These are phyloP conservation scores for Tricharina praecox DNA, from an alignment of 495 filamentous ascomycete genomes.

Conservation along the genomic window DNA sequence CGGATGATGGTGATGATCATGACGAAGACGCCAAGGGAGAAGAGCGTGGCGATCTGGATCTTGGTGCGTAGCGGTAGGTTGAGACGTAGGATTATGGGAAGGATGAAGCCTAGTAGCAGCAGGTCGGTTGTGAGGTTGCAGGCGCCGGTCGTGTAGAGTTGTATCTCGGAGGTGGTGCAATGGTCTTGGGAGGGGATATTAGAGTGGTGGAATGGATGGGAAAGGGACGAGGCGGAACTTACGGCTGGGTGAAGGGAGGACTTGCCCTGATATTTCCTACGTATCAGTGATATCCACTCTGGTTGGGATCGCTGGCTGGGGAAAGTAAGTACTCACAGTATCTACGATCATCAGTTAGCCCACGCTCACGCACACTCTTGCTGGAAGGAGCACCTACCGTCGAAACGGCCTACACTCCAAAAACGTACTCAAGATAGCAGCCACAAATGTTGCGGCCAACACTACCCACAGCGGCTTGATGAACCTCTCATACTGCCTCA, in stretches of 20 bases:
- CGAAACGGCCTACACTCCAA: background rate
- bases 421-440: background rate
- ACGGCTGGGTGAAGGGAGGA: background rate
- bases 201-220: background rate
- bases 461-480: conserved; percentile 17
- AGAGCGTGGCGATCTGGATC: background rate
- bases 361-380: background rate
- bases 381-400: background rate
- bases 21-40: background rate
- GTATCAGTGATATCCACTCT: background rate
- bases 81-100: background rate
- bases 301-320: background rate
- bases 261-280: background rate
- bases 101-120: background rate
- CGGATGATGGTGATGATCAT: conserved; percentile 8
- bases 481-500: conserved; percentile 11
- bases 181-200: background rate
- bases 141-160: conserved; percentile 19
- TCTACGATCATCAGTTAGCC: background rate
- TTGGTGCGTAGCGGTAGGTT: background rate
- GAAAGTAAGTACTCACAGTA: background rate
- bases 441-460: conserved; percentile 8
- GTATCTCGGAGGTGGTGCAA: conserved; percentile 12
- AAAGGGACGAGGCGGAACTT: background rate
- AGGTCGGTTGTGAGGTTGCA: background rate